Base-by-base conservation (phyloP, 225 moss, liverwort and hornwort species). In the Polytrichum formosum region DNA sequence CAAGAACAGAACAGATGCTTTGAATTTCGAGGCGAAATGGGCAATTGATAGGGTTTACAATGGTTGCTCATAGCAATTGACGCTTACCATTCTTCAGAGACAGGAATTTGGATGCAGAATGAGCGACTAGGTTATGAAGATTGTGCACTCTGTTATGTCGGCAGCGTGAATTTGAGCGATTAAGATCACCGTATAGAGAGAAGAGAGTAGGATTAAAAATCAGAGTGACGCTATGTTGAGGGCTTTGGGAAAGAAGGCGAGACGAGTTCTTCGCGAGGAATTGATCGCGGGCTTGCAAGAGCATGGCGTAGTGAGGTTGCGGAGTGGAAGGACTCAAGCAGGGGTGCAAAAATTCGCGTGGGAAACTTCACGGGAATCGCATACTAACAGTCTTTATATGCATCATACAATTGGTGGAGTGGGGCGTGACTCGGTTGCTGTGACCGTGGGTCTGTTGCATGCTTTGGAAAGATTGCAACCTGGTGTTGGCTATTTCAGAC, bases 401-500 rank as follows among this genome's bases (percentile, higher is more conserved):
- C 90, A 93, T 54, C 95, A 96, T 55, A 92, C 91, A 5, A 91
- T 86, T 62, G 89, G 91, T 6, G 91, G 93, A 28, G 77, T 86
- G 7, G 88, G 88, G 31, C 88, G 91, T 21, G 85, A 87, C 72
- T 90, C 95, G 1, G 86, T 91, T 6, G 80, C 93, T 1, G 91
- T 91, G 5, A 78, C 95, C 6, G 80, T 96, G 63, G 95, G 95
- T 2, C 63, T 96, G 70, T 28, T 96, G 71, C 90, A 93, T 70
- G 88, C 91, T 1, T 63, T 96, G 37, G 93, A 96, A 76, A 79
- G 90, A 66, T 70, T 91, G 68, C 86, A 90, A 53, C 95, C 93
- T 5, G 93, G 91, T 16, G 26, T 91, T 55, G 93, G 93, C 1
- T 96, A 96, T 84, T 96, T 96, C 71, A 80, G 95, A 6, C 95